A percentile compares a stretch with the other conserved stretches of the same genome.
These are phyloP conservation scores for Paradendryphiella salina DNA, from an alignment of 2,329 filamentous ascomycete genomes.

Conservation along the genomic window DNA sequence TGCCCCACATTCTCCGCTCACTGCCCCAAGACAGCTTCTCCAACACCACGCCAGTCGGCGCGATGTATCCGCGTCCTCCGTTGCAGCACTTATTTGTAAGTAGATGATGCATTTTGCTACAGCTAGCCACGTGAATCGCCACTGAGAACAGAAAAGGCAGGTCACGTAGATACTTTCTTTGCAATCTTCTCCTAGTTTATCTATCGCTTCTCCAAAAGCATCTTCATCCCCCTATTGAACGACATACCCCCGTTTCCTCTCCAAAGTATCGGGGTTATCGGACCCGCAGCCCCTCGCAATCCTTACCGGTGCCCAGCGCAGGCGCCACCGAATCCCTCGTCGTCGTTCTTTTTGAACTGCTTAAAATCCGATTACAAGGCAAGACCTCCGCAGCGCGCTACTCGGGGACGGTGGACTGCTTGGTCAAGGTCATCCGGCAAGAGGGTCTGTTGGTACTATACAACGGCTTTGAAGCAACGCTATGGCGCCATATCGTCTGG, in stretches of 20 bases:
- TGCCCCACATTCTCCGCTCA: conserved; percentile 41
- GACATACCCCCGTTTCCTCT: too few relatives aligned
- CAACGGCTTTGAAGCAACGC: conserved; percentile 39
- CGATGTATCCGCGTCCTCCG: not conserved
- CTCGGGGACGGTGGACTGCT: conserved; percentile 33
- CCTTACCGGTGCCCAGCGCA: conserved; percentile 36
- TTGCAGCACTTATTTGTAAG: not conserved
- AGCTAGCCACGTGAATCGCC: too few relatives aligned
- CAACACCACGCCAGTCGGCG: conserved; percentile 11
- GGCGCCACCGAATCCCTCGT: conserved; percentile 38
- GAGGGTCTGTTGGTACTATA: conserved; percentile 36
- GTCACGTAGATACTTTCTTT: not conserved
- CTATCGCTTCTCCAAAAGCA: too few relatives aligned
- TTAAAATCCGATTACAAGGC: conserved; percentile 39
- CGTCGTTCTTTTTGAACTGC: conserved; percentile 39
- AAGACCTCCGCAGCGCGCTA: conserved; percentile 35
- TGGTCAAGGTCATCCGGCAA: conserved; percentile 31
- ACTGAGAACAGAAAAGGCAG: not conserved
- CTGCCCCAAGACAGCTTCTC: conserved; percentile 23
- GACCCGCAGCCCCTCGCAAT: conserved; percentile 35
- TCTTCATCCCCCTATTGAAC: too few relatives aligned
- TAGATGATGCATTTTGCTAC: not conserved
- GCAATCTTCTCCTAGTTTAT: not conserved
- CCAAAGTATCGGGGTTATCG: too few relatives aligned
- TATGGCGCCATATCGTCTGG: conserved; percentile 41